phyloP scores from a whole-genome alignment of 345 rosid genomes.

The Erysimum cheiranthoides region DNA sequence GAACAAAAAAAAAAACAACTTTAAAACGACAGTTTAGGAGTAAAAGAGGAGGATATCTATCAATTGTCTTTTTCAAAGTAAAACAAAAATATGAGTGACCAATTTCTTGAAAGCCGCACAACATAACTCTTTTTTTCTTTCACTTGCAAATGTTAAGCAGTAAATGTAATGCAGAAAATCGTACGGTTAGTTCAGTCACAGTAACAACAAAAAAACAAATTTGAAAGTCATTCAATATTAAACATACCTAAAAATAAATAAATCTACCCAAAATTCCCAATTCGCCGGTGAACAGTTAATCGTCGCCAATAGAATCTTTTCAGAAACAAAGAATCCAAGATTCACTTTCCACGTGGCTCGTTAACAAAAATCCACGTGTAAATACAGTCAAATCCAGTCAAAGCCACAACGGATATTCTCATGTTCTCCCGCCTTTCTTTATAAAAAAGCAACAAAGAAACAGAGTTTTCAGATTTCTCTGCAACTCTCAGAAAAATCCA shows the following conservation, averaged over 20 bases:
- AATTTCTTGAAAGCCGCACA: conserved; percentile 24
- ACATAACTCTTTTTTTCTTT: conserved; percentile 24
- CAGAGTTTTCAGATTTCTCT: conserved; percentile 39
- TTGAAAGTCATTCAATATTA: conserved; percentile 10
- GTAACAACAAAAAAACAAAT: conserved; percentile 13
- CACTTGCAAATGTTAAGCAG: conserved; percentile 23
- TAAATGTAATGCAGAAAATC: conserved; percentile 31
- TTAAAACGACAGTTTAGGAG: too few species aligned
- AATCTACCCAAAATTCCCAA: not conserved
- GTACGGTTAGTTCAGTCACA: conserved; percentile 28
- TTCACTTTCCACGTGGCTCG: conserved; percentile 39
- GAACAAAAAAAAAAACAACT: too few species aligned
- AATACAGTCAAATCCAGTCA: conserved; percentile 44
- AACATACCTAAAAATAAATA: not conserved
- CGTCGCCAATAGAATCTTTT: conserved; percentile 17
- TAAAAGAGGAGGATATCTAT: too few species aligned
- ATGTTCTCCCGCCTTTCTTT: conserved; percentile 45
- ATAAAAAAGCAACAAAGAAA: conserved; percentile 30
- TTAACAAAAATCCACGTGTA: conserved; percentile 3
- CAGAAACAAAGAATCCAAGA: conserved; percentile 25
- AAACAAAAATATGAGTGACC: too few species aligned
- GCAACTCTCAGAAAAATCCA: conserved; percentile 35
- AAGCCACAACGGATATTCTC: conserved; percentile 45
- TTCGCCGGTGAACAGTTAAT: not conserved
- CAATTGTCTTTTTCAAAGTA: too few species aligned